Evolutionary conservation across 106 monocot genomes (phyloP).

Genomic region (Allium fistulosum): DNA sequence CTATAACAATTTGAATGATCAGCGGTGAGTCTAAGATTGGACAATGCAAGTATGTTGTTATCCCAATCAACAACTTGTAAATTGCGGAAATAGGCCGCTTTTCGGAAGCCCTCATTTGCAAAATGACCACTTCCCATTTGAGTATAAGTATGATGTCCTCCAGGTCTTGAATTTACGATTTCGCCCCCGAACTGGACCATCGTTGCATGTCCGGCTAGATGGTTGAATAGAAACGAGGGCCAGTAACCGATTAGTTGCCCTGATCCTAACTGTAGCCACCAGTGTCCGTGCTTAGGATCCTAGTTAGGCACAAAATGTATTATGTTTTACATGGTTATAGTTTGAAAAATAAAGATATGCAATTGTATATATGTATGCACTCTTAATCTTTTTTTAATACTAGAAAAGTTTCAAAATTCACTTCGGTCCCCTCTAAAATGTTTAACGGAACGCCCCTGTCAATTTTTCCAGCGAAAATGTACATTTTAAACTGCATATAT

Average conservation of each 20-base stretch:
- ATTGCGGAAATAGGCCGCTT: slow-evolving; percentile 43
- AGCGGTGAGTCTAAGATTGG: slow-evolving; percentile 25
- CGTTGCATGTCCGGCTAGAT: slow-evolving; percentile 40
- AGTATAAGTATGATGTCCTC: slow-evolving; percentile 39
- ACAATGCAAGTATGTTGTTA: slow-evolving; percentile 33
- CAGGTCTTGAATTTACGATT: slow-evolving; percentile 44
- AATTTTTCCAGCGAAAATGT: no score
- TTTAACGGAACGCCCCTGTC: no score
- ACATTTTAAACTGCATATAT: no score
- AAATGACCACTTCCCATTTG: slow-evolving; percentile 69
- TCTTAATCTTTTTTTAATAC: background rate
- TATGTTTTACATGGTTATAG: background rate
- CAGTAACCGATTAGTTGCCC: slow-evolving; percentile 76
- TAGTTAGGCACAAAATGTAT: background rate
- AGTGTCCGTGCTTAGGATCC: slow-evolving; percentile 81
- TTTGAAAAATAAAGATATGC: background rate
- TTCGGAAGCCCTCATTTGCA: slow-evolving; percentile 42
- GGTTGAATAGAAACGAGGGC: slow-evolving; percentile 72
- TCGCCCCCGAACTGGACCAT: slow-evolving; percentile 92
- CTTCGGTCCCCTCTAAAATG: no score
- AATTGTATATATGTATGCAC: background rate
- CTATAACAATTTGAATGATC: slow-evolving; percentile 52
- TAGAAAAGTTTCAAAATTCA: no score
- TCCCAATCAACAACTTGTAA: slow-evolving; percentile 52
- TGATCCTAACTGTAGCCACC: slow-evolving; percentile 86